phyloP scores from a whole-genome alignment of 805 yeast species.

The Ogataea pilisensis region DNA sequence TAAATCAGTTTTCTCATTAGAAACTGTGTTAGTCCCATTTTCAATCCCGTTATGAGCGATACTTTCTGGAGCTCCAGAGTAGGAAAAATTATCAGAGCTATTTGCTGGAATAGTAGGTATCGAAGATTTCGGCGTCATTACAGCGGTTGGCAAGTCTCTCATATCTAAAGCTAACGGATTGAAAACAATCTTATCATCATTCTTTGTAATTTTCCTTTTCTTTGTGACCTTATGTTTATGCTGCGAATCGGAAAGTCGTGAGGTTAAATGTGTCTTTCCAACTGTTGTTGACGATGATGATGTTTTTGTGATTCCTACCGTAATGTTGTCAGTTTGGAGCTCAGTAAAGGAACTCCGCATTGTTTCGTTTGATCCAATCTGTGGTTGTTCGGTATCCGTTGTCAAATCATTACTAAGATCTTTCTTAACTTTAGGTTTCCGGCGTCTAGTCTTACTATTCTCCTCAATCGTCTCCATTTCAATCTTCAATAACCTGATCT shows the following conservation, averaged over 20 bases:
- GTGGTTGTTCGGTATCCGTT: not conserved
- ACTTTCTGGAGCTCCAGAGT: too few relatives aligned
- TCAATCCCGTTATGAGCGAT: too few relatives aligned
- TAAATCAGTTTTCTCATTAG: not conserved
- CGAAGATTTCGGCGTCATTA: not conserved
- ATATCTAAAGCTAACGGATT: constrained; percentile 26
- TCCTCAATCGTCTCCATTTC: constrained; percentile 39
- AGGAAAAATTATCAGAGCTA: too few relatives aligned
- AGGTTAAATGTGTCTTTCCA: not conserved
- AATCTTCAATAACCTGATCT: constrained; percentile 32
- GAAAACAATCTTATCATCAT: constrained; percentile 20
- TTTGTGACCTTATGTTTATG: not conserved
- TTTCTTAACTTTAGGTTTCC: constrained; percentile 26
- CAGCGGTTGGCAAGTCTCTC: not conserved
- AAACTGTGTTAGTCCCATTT: too few relatives aligned
- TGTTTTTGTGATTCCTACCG: not conserved
- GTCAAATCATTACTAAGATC: not conserved
- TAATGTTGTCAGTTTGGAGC: not conserved
- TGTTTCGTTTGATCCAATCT: too few relatives aligned
- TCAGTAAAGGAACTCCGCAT: too few relatives aligned
- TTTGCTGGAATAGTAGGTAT: not conserved
- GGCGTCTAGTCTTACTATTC: constrained; percentile 37
- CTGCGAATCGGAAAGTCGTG: not conserved
- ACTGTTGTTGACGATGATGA: not conserved
- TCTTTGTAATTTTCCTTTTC: not conserved